Evolutionary conservation across 2,329 filamentous ascomycete species (phyloP).

Genomic region (Fusarium miscanthi): DNA sequence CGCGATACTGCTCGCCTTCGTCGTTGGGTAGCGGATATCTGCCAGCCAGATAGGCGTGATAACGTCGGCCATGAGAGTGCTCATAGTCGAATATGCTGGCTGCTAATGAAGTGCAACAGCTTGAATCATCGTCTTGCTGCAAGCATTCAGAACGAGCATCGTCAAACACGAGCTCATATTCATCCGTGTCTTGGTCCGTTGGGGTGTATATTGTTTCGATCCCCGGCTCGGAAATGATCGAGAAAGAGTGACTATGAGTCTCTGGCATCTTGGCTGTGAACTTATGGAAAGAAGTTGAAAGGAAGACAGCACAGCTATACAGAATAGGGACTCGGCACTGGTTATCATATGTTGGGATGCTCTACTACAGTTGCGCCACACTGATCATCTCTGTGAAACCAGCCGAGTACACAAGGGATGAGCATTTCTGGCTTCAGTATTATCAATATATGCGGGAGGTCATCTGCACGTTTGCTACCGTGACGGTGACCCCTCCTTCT

Average conservation of each 20-base stretch:
- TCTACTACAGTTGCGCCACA: constrained; percentile 26
- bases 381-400: constrained; percentile 35
- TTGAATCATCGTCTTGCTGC: constrained; percentile 44
- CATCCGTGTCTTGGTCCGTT: constrained; percentile 46
- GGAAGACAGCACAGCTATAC: background rate
- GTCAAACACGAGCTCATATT: constrained; percentile 46
- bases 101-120: constrained; percentile 48
- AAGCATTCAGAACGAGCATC: constrained; percentile 37
- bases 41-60: constrained; percentile 57
- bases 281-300: background rate
- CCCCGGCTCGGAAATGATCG: constrained; percentile 46
- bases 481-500: constrained; percentile 20
- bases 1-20: constrained; percentile 57
- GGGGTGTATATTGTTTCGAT: constrained; percentile 41
- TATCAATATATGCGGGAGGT: constrained; percentile 20
- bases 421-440: constrained; percentile 10
- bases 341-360: constrained; percentile 33
- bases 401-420: constrained; percentile 18
- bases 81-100: constrained; percentile 51
- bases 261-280: constrained; percentile 36
- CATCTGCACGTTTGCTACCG: constrained; percentile 32
- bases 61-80: constrained; percentile 51
- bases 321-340: constrained; percentile 14
- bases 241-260: constrained; percentile 45
- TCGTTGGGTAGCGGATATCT: constrained; percentile 62